Base-by-base conservation (phyloP, 208 protist genomes). In the Endotrypanum monterogeii region DNA sequence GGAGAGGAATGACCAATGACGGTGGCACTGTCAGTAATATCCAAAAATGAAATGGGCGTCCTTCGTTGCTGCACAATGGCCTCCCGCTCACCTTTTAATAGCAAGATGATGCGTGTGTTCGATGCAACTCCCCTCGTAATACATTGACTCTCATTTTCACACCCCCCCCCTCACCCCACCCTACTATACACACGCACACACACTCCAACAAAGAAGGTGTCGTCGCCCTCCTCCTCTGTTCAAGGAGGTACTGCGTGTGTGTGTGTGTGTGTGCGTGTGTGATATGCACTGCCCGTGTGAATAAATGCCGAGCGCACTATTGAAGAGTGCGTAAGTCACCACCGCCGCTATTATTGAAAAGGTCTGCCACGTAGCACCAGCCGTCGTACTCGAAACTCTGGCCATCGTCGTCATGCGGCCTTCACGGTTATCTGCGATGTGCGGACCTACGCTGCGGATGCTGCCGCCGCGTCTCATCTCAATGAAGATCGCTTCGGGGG, bases 211-310 rank as follows among this genome's bases (percentile, higher is more conserved):
- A n/a, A n/a, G n/a, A n/a, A n/a, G n/a, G n/a, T n/a, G n/a, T n/a
- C n/a, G n/a, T n/a, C n/a, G n/a, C n/a, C n/a, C n/a, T n/a, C n/a
- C n/a, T n/a, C n/a, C n/a, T n/a, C n/a, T n/a, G n/a, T n/a, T n/a
- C n/a, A n/a, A n/a, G n/a, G n/a, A n/a, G n/a, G n/a, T n/a, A 11
- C 48, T 76, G 6, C 56, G 52, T 28, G 63, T 72, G 50, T 57
- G 54, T 57, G 52, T 57, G 12, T 57, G 1, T 57, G 54, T 57
- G 54, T 28, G 54, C 1, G 54, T 57, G 54, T 57, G 54, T 57
- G 54, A 20, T 62, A 35, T 25, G 9, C 58, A 30, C 25, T 2
- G 62, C 37, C 41, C 25, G 20, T n/a, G 44, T 35, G 12, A 37
- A 1, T 23, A 23, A 8, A 18, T 5, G 7, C 11, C 16, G 25